Percentiles rank a stretch among this genome's conserved stretches.
phyloP scores from a whole-genome alignment of 2,329 filamentous ascomycete genomes.

The Neonectria coccinea region DNA sequence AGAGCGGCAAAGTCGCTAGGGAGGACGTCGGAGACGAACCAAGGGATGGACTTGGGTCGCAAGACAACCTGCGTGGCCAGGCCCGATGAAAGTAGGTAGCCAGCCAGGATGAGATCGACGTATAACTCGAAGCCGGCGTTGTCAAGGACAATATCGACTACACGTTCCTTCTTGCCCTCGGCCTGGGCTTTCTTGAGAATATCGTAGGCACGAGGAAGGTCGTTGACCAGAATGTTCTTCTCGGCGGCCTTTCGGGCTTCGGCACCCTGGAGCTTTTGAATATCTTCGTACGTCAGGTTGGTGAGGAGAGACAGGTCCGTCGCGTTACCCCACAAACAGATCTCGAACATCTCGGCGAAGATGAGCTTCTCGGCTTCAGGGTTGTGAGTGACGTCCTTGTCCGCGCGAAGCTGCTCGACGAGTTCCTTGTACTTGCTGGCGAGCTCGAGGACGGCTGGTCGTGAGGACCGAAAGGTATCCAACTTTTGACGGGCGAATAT shows the following conservation, averaged over 20 bases:
- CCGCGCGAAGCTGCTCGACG: conserved; percentile 70
- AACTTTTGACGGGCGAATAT: conserved; percentile 92
- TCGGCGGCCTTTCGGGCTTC: conserved; percentile 87
- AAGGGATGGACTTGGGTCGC: conserved; percentile 94
- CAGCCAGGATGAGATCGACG: conserved; percentile 91
- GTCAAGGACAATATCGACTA: conserved; percentile 94
- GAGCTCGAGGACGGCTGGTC: conserved; percentile 85
- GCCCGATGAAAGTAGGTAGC: conserved; percentile 85
- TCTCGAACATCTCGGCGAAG: conserved; percentile 94
- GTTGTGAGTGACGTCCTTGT: conserved; percentile 65
- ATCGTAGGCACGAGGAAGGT: conserved; percentile 79
- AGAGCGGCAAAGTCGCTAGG: conserved; percentile 88
- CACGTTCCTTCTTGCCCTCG: conserved; percentile 73
- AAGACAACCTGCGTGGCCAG: conserved; percentile 89
- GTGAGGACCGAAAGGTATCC: conserved; percentile 90
- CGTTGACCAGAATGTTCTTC: conserved; percentile 92
- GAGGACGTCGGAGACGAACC: conserved; percentile 97
- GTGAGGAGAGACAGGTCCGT: conserved; percentile 94
- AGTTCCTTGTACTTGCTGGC: conserved; percentile 83
- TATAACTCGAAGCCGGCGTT: conserved; percentile 98
- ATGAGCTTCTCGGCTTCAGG: conserved; percentile 79
- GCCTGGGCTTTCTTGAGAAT: conserved; percentile 73
- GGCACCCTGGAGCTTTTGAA: conserved; percentile 94
- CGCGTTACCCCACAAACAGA: conserved; percentile 97
- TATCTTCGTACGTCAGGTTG: conserved; percentile 91